Percentiles rank a stretch among this genome's conserved stretches.
Evolutionary conservation across 2,329 filamentous ascomycete genomes (phyloP).

Genomic region (Scedosporium aurantiacum): DNA sequence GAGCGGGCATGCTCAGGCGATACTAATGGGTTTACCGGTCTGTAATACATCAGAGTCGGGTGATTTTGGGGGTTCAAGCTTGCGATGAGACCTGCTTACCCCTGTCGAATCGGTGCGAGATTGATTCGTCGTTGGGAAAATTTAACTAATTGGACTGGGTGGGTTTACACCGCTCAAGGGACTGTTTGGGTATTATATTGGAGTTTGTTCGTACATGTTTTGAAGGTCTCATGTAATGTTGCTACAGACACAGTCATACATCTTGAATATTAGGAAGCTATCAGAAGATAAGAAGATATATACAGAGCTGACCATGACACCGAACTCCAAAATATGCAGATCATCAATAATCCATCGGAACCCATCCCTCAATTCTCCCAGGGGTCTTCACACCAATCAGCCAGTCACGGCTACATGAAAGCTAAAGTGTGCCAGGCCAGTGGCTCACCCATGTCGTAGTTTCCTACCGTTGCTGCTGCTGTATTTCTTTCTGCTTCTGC

Average conservation of each 20-base stretch:
- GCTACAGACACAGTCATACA: neutral
- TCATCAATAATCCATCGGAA: too few species aligned
- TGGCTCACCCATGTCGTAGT: too few species aligned
- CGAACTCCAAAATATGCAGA: neutral
- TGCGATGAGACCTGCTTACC: too few species aligned
- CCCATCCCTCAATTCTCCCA: neutral
- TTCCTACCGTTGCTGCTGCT: neutral
- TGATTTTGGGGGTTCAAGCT: too few species aligned
- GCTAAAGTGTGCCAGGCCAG: too few species aligned
- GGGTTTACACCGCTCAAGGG: neutral
- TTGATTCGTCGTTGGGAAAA: too few species aligned
- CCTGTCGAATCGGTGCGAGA: too few species aligned
- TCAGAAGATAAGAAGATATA: neutral
- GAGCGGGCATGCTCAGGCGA: neutral
- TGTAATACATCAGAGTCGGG: neutral
- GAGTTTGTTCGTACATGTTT: neutral
- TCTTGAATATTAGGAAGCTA: neutral
- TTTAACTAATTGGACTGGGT: too few species aligned
- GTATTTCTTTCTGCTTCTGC: neutral
- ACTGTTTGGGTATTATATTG: neutral
- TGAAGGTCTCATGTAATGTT: neutral
- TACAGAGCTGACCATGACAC: neutral
- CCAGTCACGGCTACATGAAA: too few species aligned
- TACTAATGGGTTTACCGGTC: neutral
- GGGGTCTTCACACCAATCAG: neutral